A percentile compares a stretch with the other conserved stretches of the same genome.
These are phyloP conservation scores for Tetrahymena malaccensis DNA, from an alignment of 73 alveolate genomes.

Conservation along the genomic window DNA sequence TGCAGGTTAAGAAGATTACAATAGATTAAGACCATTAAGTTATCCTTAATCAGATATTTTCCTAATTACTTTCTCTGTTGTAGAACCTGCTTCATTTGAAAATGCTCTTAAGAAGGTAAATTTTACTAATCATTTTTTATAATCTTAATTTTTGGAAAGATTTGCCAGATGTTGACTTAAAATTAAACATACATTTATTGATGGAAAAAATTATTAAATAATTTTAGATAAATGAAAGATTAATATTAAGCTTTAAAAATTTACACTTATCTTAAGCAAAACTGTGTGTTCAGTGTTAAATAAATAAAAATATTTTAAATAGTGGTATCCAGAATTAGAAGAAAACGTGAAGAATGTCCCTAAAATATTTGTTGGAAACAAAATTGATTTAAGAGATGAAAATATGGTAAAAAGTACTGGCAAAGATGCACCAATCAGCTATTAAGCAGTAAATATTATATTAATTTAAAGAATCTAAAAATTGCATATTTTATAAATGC, in stretches of 20 bases:
- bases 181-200: too few species aligned
- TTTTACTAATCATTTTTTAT: too few species aligned
- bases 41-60: conserved; percentile 70
- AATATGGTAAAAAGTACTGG: background rate
- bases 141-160: too few species aligned
- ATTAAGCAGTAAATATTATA: background rate
- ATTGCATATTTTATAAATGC: background rate
- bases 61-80: conserved; percentile 57
- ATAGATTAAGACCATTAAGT: conserved; percentile 59
- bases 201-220: too few species aligned
- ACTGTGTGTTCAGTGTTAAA: too few species aligned
- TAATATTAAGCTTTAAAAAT: background rate
- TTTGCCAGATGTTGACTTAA: too few species aligned
- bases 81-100: conserved; percentile 48
- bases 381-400: conserved; percentile 49
- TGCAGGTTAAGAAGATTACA: conserved; percentile 73
- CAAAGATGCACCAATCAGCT: background rate
- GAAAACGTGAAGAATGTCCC: conserved; percentile 48
- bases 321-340: conserved; percentile 65
- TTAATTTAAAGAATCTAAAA: background rate
- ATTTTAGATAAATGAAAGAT: too few species aligned
- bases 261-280: too few species aligned
- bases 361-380: conserved; percentile 59
- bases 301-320: background rate
- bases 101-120: conserved; percentile 51